A percentile compares a stretch with the other conserved stretches of the same genome.
Conservation (phyloP, 1,284 basidiomycete species). For the Ustilago nuda region DNA sequence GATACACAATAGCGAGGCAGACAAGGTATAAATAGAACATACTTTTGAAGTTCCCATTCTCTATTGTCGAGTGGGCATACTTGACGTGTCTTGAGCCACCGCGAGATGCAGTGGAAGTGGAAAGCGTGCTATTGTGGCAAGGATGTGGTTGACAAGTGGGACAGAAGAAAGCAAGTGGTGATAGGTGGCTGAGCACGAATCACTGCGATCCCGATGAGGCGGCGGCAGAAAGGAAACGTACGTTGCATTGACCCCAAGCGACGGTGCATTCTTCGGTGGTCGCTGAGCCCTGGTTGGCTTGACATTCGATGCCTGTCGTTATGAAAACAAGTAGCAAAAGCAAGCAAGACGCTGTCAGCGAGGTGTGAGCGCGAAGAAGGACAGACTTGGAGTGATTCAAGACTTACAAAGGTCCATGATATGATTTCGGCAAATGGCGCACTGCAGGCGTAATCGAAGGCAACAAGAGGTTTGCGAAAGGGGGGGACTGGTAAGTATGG, state of each 20-base stretch:
- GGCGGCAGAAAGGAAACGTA: constrained; percentile 70
- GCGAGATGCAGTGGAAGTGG: constrained; percentile 99
- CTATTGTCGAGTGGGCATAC: constrained; percentile 98
- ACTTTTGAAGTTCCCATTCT: constrained; percentile 89
- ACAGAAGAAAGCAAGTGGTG: no score
- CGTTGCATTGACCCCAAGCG: constrained; percentile 99
- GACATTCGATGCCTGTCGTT: constrained; percentile 94
- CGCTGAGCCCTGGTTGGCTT: constrained; percentile 96
- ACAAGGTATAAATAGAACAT: constrained; percentile 63
- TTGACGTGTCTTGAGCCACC: constrained; percentile 99
- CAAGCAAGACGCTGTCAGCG: not conserved
- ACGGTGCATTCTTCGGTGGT: constrained; percentile 98
- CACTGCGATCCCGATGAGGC: not conserved
- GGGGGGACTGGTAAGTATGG: not conserved
- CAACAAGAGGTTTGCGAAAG: not conserved
- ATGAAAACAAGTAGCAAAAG: not conserved
- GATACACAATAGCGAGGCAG: not conserved
- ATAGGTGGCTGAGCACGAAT: no score
- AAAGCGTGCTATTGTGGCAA: constrained; percentile 85
- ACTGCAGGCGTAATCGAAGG: constrained; percentile 36
- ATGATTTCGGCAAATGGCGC: constrained; percentile 69
- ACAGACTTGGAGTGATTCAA: not conserved
- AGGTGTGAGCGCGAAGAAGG: not conserved
- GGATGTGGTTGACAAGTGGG: not conserved
- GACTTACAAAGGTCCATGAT: constrained; percentile 69